These are phyloP conservation scores for Phytopythium vexans DNA, from an alignment of 352 stramenopile species.

Conservation along the genomic window DNA sequence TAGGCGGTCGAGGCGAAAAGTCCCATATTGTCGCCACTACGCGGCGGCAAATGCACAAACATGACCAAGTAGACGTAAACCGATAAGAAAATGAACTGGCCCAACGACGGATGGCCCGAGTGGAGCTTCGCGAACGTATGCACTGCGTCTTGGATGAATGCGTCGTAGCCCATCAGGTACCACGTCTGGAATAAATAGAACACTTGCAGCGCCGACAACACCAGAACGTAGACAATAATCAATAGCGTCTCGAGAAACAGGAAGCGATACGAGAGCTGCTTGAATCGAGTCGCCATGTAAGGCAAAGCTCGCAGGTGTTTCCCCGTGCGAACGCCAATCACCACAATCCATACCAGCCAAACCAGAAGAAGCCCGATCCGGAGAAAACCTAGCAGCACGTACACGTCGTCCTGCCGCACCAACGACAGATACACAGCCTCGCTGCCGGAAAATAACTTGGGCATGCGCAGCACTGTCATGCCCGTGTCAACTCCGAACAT, in stretches of 20 bases:
- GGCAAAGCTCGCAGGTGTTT: conserved; percentile 60
- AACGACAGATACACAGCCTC: conserved; percentile 6
- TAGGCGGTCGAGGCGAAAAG: conserved; percentile 68
- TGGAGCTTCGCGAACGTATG: conserved; percentile 64
- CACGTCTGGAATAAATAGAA: conserved; percentile 58
- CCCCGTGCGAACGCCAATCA: conserved; percentile 50
- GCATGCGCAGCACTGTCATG: conserved; percentile 70
- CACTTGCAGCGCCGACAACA: conserved; percentile 66
- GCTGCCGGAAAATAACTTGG: conserved; percentile 33
- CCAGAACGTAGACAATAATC: conserved; percentile 69
- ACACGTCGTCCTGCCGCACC: conserved; percentile 37
- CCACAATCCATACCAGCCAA: conserved; percentile 75
- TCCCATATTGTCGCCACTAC: conserved; percentile 38
- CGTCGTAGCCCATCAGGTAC: conserved; percentile 62
- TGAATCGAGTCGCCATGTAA: conserved; percentile 85
- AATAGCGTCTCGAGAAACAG: conserved; percentile 72
- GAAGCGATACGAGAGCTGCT: conserved; percentile 87
- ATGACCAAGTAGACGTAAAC: conserved; percentile 83
- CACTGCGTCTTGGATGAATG: conserved; percentile 69
- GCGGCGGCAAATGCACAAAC: conserved; percentile 77
- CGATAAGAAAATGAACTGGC: conserved; percentile 75
- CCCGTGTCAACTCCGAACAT: conserved; percentile 47
- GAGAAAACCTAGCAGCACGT: conserved; percentile 62
- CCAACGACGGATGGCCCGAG: conserved; percentile 48
- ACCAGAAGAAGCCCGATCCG: conserved; percentile 52